Percentiles rank a stretch among this genome's conserved stretches.
Evolutionary conservation across 306 rosid species (phyloP).

Genomic region (Psophocarpus tetragonolobus): DNA sequence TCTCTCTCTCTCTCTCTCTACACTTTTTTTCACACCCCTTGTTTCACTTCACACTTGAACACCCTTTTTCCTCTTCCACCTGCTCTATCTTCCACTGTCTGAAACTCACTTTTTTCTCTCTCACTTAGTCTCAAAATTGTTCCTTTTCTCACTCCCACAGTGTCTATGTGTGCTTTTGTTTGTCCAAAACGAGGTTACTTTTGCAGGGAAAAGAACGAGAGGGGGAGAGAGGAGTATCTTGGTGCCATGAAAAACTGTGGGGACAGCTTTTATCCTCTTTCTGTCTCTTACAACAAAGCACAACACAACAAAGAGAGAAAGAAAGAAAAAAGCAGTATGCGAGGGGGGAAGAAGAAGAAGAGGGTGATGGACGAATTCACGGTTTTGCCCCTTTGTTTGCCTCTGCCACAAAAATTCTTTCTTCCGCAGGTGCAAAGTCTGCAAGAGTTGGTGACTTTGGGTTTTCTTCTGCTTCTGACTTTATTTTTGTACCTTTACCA

Average conservation of each 20-base stretch:
- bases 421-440: conserved; percentile 17
- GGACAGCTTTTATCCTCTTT: conserved; percentile 38
- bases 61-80: conserved; percentile 9
- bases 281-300: conserved; percentile 33
- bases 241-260: conserved; percentile 33
- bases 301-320: conserved; percentile 5
- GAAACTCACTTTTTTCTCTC: conserved; percentile 25
- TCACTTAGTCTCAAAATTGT: background rate
- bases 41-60: conserved; percentile 22
- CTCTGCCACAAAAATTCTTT: background rate
- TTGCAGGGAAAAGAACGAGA: conserved; percentile 25
- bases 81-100: conserved; percentile 1
- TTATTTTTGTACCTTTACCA: conserved; percentile 32
- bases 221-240: conserved; percentile 19
- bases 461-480: conserved; percentile 10
- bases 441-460: conserved; percentile 20
- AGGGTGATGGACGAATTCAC: background rate
- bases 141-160: background rate
- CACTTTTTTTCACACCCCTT: no score
- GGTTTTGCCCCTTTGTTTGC: conserved; percentile 32
- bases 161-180: conserved; percentile 14
- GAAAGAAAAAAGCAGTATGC: background rate
- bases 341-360: background rate
- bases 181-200: conserved; percentile 51
- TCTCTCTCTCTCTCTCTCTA: conserved; percentile 33